phyloP scores from a whole-genome alignment of 2,329 filamentous ascomycete genomes.

The Botrytis paeoniae region DNA sequence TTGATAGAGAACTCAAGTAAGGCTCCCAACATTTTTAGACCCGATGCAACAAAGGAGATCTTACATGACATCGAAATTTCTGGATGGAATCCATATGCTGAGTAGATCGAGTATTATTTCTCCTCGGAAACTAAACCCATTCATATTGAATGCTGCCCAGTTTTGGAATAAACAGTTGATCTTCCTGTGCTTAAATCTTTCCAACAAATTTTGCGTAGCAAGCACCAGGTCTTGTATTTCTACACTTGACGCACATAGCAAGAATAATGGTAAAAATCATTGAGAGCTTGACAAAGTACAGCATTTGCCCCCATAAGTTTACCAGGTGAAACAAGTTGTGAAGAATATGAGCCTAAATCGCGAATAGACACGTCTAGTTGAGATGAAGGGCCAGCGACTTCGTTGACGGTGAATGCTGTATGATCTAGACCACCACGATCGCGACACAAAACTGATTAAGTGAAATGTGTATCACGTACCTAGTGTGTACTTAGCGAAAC shows the following conservation, averaged over 20 bases:
- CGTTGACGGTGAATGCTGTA: not conserved
- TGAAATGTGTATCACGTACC: not conserved
- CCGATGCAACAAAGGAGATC: not conserved
- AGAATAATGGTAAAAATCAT: not conserved
- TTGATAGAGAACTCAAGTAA: not conserved
- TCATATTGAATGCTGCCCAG: not conserved
- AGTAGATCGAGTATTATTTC: not conserved
- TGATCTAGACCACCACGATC: not conserved
- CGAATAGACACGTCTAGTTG: not conserved
- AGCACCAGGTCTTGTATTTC: not conserved
- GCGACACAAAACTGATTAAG: not conserved
- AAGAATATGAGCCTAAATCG: not conserved
- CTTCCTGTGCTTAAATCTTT: not conserved
- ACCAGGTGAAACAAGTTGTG: not conserved
- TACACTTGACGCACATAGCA: not conserved
- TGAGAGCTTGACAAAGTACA: not conserved
- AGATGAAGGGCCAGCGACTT: not conserved
- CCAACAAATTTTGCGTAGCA: not conserved
- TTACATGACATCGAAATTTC: not conserved
- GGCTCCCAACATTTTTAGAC: not conserved
- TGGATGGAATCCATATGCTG: not conserved
- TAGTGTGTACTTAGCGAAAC: not conserved
- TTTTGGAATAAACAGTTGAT: not conserved
- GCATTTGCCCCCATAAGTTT: not conserved
- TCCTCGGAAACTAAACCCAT: not conserved